Evolutionary conservation across 257 asterid genomes (phyloP).

Genomic region (Nicotiana knightiana): DNA sequence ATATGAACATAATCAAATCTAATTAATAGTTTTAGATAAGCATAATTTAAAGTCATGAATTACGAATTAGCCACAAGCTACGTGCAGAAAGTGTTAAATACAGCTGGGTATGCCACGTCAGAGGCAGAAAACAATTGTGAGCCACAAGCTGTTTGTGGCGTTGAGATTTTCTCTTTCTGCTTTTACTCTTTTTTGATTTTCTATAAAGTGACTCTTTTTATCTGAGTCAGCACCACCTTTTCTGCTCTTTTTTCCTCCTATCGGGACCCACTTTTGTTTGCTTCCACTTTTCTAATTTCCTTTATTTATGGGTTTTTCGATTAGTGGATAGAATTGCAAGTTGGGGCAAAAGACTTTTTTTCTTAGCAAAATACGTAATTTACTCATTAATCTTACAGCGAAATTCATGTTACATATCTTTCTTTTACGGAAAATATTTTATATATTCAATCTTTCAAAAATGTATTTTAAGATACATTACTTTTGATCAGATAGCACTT

Average conservation of each 20-base stretch:
- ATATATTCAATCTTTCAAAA: too few species aligned
- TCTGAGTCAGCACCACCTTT: constrained; percentile 42
- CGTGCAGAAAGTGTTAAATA: not conserved
- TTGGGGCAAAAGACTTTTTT: not conserved
- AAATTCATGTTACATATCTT: too few species aligned
- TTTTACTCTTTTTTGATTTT: constrained; percentile 32
- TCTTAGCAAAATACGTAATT: too few species aligned
- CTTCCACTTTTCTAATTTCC: not conserved
- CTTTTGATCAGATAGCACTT: too few species aligned
- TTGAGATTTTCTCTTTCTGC: constrained; percentile 8
- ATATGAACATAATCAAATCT: not conserved
- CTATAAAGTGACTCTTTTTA: constrained; percentile 38
- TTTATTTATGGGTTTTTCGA: not conserved
- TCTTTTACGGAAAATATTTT: too few species aligned
- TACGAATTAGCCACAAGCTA: too few species aligned
- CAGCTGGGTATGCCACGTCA: constrained; percentile 41
- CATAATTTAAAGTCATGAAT: too few species aligned
- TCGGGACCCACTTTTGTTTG: constrained; percentile 8
- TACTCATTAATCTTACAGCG: too few species aligned
- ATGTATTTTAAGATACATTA: too few species aligned
- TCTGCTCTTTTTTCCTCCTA: not conserved
- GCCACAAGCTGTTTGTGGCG: constrained; percentile 85
- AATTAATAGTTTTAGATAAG: not conserved
- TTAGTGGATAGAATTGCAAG: not conserved
- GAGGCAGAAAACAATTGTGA: constrained; percentile 31